Evolutionary conservation across 768 basidiomycete genomes (phyloP).

Genomic region (Kwoniella shandongensis): DNA sequence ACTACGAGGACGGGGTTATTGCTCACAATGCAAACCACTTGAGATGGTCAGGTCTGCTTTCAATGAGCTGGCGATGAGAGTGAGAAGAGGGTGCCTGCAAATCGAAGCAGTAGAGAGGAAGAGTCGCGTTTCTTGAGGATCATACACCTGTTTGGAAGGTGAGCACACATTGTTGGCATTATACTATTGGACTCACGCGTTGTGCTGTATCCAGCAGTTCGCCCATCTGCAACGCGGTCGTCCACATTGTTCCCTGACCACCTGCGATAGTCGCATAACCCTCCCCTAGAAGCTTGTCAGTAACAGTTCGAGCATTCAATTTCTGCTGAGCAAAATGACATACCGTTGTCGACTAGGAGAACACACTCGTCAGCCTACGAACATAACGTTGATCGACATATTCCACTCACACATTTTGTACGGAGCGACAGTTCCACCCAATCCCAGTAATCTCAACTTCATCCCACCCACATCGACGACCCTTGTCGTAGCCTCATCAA

Average conservation of each 20-base stretch:
- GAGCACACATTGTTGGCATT: background rate
- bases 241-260: conserved; percentile 98
- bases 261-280: conserved; percentile 96
- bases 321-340: conserved; percentile 73
- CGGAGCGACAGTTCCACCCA: conserved; percentile 90
- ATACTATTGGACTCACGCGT: conserved; percentile 59
- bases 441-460: conserved; percentile 87
- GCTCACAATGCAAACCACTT: conserved; percentile 78
- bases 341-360: conserved; percentile 43
- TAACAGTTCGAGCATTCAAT: background rate
- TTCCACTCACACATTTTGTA: conserved; percentile 65
- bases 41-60: conserved; percentile 94
- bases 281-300: conserved; percentile 58
- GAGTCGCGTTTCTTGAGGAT: conserved; percentile 87
- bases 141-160: conserved; percentile 58
- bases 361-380: conserved; percentile 15
- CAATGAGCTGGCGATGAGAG: conserved; percentile 82
- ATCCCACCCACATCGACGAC: conserved; percentile 88
- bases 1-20: background rate
- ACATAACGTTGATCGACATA: background rate
- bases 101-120: conserved; percentile 89
- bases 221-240: conserved; percentile 93
- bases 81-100: conserved; percentile 86
- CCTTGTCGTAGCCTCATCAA: conserved; percentile 95
- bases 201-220: conserved; percentile 97